Evolutionary conservation across 768 basidiomycete species (phyloP).

Genomic region (Pisolithus marmoratus): DNA sequence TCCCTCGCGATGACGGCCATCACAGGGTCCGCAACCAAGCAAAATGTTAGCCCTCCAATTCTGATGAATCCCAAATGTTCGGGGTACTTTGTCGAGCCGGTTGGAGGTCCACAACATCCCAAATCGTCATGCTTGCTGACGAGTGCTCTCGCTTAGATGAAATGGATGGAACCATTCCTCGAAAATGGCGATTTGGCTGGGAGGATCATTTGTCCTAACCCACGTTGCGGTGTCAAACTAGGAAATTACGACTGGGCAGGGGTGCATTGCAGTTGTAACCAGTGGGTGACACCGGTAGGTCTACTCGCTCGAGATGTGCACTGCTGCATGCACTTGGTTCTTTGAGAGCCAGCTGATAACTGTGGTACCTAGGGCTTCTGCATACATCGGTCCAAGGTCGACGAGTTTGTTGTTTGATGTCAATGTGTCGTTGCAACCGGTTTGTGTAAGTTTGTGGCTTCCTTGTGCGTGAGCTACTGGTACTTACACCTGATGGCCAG

Average conservation of each 20-base stretch:
- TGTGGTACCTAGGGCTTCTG: constrained; percentile 47
- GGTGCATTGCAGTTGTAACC: constrained; percentile 82
- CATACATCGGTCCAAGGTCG: constrained; percentile 63
- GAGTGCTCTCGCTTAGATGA: constrained; percentile 49
- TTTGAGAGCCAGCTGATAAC: background rate
- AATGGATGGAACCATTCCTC: constrained; percentile 91
- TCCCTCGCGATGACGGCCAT: constrained; percentile 25
- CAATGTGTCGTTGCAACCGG: background rate
- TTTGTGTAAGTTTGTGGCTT: background rate
- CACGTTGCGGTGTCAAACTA: constrained; percentile 84
- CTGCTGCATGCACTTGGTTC: background rate
- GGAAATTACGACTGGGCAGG: constrained; percentile 99
- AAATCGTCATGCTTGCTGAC: background rate
- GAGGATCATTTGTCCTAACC: constrained; percentile 89
- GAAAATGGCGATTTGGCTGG: constrained; percentile 73
- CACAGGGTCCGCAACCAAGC: constrained; percentile 6
- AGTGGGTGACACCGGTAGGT: constrained; percentile 88
- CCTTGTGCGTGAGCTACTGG: no score
- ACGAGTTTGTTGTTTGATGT: constrained; percentile 42
- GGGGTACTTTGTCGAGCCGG: constrained; percentile 95
- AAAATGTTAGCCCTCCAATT: constrained; percentile 50
- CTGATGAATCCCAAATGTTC: constrained; percentile 81
- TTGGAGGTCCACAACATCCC: constrained; percentile 35
- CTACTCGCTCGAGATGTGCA: background rate
- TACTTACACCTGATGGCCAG: no score